Conservation (phyloP, 495 filamentous ascomycete species). For the Sabuloglossum arenarium region DNA sequence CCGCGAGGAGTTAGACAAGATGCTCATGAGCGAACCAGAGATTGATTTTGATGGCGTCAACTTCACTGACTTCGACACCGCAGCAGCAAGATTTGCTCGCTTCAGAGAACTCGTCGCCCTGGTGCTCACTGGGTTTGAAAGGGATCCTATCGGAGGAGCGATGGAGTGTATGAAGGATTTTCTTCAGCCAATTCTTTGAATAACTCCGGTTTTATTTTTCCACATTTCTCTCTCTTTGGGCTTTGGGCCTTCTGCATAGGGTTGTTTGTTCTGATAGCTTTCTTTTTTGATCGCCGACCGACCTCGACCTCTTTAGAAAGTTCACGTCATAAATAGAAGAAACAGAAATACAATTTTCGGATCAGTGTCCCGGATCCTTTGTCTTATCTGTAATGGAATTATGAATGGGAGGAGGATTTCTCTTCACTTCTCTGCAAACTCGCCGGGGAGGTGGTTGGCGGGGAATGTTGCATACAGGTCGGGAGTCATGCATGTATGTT, state of each 20-base stretch:
- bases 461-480: too few species aligned
- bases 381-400: too few species aligned
- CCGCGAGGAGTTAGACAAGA: not conserved
- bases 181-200: conserved; percentile 3
- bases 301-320: not conserved
- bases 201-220: not conserved
- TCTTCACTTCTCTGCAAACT: too few species aligned
- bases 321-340: not conserved
- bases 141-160: conserved; percentile 1
- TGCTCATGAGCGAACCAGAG: not conserved
- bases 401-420: too few species aligned
- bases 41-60: not conserved
- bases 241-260: not conserved
- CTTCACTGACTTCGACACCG: conserved; percentile 2
- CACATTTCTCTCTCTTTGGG: not conserved
- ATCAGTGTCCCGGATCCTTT: too few species aligned
- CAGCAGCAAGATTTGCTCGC: not conserved
- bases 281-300: not conserved
- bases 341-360: too few species aligned
- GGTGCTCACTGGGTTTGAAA: not conserved
- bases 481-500: too few species aligned
- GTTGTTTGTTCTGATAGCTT: not conserved
- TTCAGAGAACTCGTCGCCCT: not conserved
- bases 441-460: too few species aligned
- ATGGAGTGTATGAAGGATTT: conserved; percentile 3